Evolutionary conservation across 257 asterid genomes (phyloP), one percentile per base, ranked within the genome.

Genomic region (Penstemon barbatus): DNA sequence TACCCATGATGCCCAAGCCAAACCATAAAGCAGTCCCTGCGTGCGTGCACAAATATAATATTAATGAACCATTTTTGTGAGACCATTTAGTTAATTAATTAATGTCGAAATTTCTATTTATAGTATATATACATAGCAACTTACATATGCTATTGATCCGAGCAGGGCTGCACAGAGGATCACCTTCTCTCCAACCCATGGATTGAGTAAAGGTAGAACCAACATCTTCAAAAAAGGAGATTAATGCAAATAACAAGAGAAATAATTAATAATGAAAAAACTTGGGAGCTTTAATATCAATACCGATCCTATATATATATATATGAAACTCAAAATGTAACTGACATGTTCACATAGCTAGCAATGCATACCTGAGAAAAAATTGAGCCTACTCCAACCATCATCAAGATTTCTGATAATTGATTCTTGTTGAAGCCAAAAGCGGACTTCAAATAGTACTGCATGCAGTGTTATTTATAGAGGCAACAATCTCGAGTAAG

Each of bases 1-100:
- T 81, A 92, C 98, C 98, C 97, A 92, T 18, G 98, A 78, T 52
- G 98, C 96, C 98, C 97, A 92, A 33, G 98, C 98, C 82, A 88
- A 81, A 63, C 98, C 98, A 66, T 86, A 88, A n/a, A 89, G 82
- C 74, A 89, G 67, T 72, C 96, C 98, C 98, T 92, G 88, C 66
- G 65, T 72, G 95, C 97, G 97, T 92, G 88, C 66, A 55, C 41
- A 66, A 52, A 70, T 4, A 59, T 65, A 70, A 33, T 4, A 6
- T 33, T 63, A 3, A 11, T 48, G 12, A 5, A 25, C 33, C 33
- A 37, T 18, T 12, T 48, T 3, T 33, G 66, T 78, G 48, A 75
- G 76, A 68, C 44, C 51, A 57, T 57, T 56, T 43, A 48, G 63
- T 67, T 51, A 70, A 63, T 37, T 33, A 12, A 33, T 18, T 41